A percentile compares a stretch with the other conserved stretches of the same genome.
Conservation (phyloP, 805 yeast species). For the Cyberlindnera meyerae region DNA sequence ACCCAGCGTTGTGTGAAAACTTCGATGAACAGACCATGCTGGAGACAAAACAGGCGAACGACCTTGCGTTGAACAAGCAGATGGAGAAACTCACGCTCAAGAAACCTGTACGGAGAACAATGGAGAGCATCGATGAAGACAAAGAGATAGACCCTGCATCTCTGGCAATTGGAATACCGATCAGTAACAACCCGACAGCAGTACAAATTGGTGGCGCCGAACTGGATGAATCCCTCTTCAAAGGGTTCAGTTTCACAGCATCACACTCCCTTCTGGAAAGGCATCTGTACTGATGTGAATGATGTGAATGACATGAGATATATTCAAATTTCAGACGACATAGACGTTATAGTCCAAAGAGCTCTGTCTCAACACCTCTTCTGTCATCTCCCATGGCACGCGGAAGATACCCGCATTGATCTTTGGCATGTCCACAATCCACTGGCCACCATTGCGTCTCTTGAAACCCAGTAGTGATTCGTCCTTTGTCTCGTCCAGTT, state of each 20-base stretch:
- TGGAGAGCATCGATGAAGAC: conserved; percentile 2
- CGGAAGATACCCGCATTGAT: conserved; percentile 78
- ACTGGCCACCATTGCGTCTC: conserved; percentile 7
- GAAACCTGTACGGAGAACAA: not conserved
- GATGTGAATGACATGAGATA: conserved; percentile 31
- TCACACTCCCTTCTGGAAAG: conserved; percentile 33
- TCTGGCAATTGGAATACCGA: too few species aligned
- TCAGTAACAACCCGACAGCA: too few species aligned
- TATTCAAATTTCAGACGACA: conserved; percentile 26
- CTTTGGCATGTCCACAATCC: conserved; percentile 58
- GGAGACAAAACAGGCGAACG: not conserved
- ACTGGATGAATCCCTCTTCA: conserved; percentile 27
- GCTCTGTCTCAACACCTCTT: conserved; percentile 37
- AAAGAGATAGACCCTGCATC: not conserved
- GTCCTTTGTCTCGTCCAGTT: conserved; percentile 24
- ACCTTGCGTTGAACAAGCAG: not conserved
- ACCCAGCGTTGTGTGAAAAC: conserved; percentile 76
- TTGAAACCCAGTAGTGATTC: not conserved
- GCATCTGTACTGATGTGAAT: conserved; percentile 31
- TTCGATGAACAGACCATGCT: conserved; percentile 69
- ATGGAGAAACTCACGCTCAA: not conserved
- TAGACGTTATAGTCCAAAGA: conserved; percentile 42
- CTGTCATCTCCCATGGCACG: conserved; percentile 77
- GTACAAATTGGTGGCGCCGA: too few species aligned
- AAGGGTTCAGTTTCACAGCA: conserved; percentile 43